Evolutionary conservation across 345 rosid genomes (phyloP).

Genomic region (Lepidium africanum): DNA sequence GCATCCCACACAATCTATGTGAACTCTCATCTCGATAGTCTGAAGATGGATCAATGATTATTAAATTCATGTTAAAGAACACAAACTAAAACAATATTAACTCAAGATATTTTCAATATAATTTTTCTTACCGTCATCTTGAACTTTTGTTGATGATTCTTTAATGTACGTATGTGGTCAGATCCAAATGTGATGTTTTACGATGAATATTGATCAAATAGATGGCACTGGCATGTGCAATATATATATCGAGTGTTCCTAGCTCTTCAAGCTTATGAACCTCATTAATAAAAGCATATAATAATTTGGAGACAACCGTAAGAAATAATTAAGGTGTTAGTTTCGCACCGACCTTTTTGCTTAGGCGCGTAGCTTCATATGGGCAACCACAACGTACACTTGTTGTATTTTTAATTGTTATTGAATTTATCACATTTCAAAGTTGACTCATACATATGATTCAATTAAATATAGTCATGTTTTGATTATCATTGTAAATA

Average conservation of each 20-base stretch:
- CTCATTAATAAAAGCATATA: not conserved
- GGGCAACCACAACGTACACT: conserved; percentile 15
- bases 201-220: conserved; percentile 13
- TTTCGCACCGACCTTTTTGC: conserved; percentile 27
- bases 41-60: conserved; percentile 17
- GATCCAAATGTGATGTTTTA: not conserved
- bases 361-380: conserved; percentile 16
- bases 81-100: not conserved
- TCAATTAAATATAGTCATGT: not conserved
- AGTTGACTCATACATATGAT: not conserved
- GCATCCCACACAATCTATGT: conserved; percentile 84
- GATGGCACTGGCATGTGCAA: not conserved
- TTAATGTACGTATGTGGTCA: not conserved
- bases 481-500: not conserved
- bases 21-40: conserved; percentile 79
- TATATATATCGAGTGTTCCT: conserved; percentile 14
- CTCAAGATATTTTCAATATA: not conserved
- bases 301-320: not conserved
- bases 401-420: not conserved
- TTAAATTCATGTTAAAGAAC: not conserved
- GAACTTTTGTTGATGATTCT: conserved; percentile 11
- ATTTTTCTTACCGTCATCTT: conserved; percentile 23
- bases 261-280: conserved; percentile 3
- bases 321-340: not conserved
- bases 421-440: not conserved